Evolutionary conservation across 192 early-diverging fungal genomes (phyloP).

Genomic region (Backusella australiensis): DNA sequence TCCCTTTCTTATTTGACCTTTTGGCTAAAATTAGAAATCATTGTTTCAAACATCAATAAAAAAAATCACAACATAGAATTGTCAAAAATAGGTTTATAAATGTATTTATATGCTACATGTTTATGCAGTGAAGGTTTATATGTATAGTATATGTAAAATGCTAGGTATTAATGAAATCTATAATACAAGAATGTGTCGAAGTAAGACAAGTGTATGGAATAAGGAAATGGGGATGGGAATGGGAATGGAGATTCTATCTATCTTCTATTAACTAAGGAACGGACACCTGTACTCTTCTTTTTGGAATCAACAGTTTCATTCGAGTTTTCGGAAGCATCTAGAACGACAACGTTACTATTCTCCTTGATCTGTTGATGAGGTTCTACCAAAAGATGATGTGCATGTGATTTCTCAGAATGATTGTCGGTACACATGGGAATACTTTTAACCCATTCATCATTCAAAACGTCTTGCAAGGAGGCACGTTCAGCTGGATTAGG

Average conservation of each 20-base stretch:
- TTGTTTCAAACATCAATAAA: neutral
- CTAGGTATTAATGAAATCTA: conserved; percentile 5
- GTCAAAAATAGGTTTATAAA: neutral
- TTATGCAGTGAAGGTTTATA: neutral
- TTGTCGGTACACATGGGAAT: conserved; percentile 49
- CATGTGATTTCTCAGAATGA: conserved; percentile 14
- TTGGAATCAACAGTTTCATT: neutral
- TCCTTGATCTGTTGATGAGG: conserved; percentile 15
- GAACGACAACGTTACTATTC: conserved; percentile 15
- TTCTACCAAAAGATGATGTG: conserved; percentile 33
- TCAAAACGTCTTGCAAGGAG: conserved; percentile 66
- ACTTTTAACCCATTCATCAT: conserved; percentile 75
- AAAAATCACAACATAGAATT: neutral
- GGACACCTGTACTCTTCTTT: neutral
- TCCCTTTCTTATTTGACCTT: neutral
- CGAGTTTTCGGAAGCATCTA: conserved; percentile 13
- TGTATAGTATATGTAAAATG: neutral
- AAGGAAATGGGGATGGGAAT: neutral
- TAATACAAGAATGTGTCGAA: neutral
- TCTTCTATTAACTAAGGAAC: neutral
- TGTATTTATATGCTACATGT: neutral
- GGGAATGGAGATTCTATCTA: neutral
- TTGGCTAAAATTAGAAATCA: neutral
- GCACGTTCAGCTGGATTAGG: conserved; percentile 53
- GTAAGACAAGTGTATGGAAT: neutral